Evolutionary conservation across 306 rosid genomes (phyloP).

Genomic region (Fragaria vesca): DNA sequence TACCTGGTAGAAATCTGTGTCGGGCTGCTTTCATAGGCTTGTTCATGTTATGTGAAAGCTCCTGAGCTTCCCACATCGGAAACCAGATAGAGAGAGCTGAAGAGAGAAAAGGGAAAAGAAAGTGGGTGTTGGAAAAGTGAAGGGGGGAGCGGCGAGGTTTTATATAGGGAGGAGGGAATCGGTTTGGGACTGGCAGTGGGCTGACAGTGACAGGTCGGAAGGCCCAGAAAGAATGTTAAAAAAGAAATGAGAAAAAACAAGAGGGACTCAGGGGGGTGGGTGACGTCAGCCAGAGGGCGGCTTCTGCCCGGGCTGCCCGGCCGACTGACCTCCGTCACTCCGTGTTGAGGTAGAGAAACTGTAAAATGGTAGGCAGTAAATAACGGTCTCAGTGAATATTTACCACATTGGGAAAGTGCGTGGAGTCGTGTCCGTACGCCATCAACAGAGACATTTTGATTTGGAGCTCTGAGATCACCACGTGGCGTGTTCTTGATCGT

Average conservation of each 20-base stretch:
- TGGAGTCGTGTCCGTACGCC: background rate
- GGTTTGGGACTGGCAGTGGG: slow-evolving; percentile 49
- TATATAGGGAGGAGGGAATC: slow-evolving; percentile 23
- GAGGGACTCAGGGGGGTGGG: slow-evolving; percentile 9
- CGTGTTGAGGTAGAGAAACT: background rate
- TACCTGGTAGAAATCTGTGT: slow-evolving; percentile 52
- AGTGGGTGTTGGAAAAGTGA: slow-evolving; percentile 19
- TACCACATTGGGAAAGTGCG: background rate
- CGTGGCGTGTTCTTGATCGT: background rate
- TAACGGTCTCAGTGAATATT: background rate
- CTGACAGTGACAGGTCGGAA: slow-evolving; percentile 49
- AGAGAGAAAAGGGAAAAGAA: background rate
- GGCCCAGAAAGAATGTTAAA: slow-evolving; percentile 55
- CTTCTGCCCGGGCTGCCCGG: slow-evolving; percentile 19
- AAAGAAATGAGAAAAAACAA: background rate
- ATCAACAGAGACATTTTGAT: background rate
- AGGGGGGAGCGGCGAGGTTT: slow-evolving; percentile 23
- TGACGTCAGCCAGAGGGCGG: slow-evolving; percentile 29
- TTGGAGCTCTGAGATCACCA: background rate
- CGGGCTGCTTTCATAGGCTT: slow-evolving; percentile 50
- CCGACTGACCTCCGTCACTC: background rate
- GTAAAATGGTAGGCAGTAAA: background rate
- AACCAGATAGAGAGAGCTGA: slow-evolving; percentile 22
- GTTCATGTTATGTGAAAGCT: slow-evolving; percentile 18
- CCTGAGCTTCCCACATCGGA: slow-evolving; percentile 12